Base-by-base conservation (phyloP, 179 eudicot species). In the Beta corolliflora region DNA sequence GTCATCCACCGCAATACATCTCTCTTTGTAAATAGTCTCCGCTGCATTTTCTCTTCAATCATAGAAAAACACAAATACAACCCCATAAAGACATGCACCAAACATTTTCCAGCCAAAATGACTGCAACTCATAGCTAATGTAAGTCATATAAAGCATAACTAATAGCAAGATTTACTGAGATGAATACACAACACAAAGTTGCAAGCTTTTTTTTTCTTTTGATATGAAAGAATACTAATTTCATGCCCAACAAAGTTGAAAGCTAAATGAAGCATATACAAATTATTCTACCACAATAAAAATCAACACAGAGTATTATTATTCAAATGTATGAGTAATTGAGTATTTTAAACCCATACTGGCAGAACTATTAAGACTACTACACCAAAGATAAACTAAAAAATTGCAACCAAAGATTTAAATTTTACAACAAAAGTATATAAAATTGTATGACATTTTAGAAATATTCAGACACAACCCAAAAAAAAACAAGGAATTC, bases 21-120 rank as follows among this genome's bases (percentile, higher is more conserved):
- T 89, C 86, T 95, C 98, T 92, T 87, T 93, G 92, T 91, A 95
- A 50, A 95, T 91, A 55, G 97, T 91, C 82, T 93, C 98, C 0
- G 98, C 97, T 48, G 97, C 98, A 70, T 73, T 50, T 82, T 92
- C 98, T 80, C 98, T 94, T 78, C 88, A 89, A 80, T 61, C 82
- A 77, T 61, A 81, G 61, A 83, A 83, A 88, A 76, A 82, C 82
- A 76, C 54, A 70, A 65, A 82, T 18, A 69, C 73, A 75, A 65
- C 25, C 61, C 81, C 80, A 78, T 82, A 18, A 81, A 73, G 0
- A 81, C 29, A 75, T 10, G 63, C 79, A 73, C 50, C 53, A 58
- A 5, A 8, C 59, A 11, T 9, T 2, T 15, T 64, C 6, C 36
- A 50, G 5, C 31, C 54, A 48, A 69, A 56, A 54, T 66, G 52